Conservation (phyloP, 1,139 yeast genomes). For the Protomyces arabidopsidicola region DNA sequence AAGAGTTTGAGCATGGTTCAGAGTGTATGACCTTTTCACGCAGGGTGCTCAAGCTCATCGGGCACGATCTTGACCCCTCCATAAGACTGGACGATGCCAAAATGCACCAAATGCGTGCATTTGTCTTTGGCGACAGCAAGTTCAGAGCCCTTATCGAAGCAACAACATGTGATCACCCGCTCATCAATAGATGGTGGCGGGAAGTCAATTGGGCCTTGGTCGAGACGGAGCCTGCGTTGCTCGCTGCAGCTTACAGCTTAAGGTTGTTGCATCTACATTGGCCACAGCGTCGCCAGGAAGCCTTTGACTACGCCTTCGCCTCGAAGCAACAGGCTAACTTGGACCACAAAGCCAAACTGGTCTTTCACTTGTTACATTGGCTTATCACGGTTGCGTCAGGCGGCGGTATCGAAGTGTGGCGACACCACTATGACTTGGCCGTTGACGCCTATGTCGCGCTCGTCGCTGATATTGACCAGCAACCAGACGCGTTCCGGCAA, state of each 20-base stretch:
- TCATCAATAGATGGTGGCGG: neutral
- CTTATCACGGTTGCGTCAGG: neutral
- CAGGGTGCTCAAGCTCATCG: neutral
- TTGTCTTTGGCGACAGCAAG: neutral
- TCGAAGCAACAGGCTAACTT: neutral
- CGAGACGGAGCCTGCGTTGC: neutral
- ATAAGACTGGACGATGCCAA: neutral
- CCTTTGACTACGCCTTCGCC: neutral
- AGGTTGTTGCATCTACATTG: neutral
- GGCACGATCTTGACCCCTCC: neutral
- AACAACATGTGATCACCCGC: neutral
- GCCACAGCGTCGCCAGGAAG: neutral
- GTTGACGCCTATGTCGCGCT: neutral
- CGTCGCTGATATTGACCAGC: neutral
- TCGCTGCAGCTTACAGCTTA: neutral
- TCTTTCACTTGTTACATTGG: neutral
- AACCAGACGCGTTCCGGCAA: neutral
- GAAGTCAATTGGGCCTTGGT: neutral
- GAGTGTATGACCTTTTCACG: neutral
- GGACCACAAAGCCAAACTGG: neutral
- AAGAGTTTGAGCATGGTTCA: too few species aligned
- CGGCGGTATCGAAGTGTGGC: neutral
- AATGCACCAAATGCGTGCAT: neutral
- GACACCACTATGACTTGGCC: neutral
- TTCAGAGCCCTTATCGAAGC: neutral